Evolutionary conservation across 208 protist genomes (phyloP).

Genomic region (Phytomonas sp.): DNA sequence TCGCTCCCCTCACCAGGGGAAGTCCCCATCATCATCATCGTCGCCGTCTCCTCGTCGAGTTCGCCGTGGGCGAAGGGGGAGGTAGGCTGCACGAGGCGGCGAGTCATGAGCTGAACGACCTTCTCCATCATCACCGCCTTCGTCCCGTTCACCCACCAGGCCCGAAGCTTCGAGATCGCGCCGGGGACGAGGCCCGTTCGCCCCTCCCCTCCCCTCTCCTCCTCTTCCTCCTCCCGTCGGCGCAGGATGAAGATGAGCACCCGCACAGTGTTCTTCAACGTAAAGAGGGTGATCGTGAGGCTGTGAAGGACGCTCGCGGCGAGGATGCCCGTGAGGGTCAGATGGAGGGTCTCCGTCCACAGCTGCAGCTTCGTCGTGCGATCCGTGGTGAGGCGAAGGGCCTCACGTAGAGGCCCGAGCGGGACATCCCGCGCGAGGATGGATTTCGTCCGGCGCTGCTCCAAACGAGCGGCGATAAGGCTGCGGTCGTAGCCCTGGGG

Average conservation of each 20-base stretch:
- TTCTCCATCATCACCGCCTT: constrained; percentile 42
- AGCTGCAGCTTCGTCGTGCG: constrained; percentile 37
- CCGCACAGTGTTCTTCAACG: constrained; percentile 56
- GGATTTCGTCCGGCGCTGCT: constrained; percentile 42
- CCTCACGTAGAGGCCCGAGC: constrained; percentile 42
- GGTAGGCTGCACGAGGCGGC: constrained; percentile 20
- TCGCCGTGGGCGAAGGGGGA: constrained; percentile 37
- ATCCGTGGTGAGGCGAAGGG: constrained; percentile 26
- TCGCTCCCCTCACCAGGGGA: neutral
- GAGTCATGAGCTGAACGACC: constrained; percentile 38
- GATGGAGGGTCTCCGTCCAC: constrained; percentile 31
- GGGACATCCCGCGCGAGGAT: constrained; percentile 26
- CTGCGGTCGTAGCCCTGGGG: constrained; percentile 67
- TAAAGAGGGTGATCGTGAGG: constrained; percentile 47
- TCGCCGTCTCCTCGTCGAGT: constrained; percentile 34
- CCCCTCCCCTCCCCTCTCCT: neutral
- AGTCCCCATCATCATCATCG: neutral
- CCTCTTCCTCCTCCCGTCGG: constrained; percentile 32
- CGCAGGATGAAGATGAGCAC: constrained; percentile 60
- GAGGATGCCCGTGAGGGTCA: constrained; percentile 44
- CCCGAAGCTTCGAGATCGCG: constrained; percentile 28
- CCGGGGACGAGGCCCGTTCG: constrained; percentile 12
- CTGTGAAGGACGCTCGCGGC: constrained; percentile 58
- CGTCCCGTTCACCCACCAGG: constrained; percentile 54
- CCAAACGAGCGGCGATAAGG: constrained; percentile 44